Evolutionary conservation across 345 rosid species (phyloP), one percentile per base, ranked within the genome.

Genomic region (Heritiera fomes): DNA sequence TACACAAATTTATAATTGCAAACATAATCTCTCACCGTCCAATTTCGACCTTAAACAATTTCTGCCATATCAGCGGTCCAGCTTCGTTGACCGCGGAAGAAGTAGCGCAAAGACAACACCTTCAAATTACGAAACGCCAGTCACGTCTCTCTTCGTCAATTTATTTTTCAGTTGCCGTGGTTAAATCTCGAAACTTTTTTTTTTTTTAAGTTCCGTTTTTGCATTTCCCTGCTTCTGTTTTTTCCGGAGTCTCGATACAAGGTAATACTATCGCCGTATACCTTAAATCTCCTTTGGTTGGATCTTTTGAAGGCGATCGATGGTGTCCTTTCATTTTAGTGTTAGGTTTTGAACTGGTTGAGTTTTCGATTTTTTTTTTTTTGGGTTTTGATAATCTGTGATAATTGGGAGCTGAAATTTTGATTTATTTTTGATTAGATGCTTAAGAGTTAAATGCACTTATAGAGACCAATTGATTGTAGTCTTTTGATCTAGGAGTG

Each of bases 101-200:
- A 8, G 55, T 12, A 58, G 34, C 49, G 59, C 58, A 8, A 43
- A 9, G 8, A 23, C 47, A 34, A 20, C 73, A n/a, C 30, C n/a
- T 49, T 58, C 73, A 66, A 47, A n/a, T 50, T 30, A 34, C 43
- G 18, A 41, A 43, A 55, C 50, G 49, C 52, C 43, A 14, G 0
- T 43, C 49, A n/a, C 32, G 40, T 5, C 77, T 60, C 14, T n/a
- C 1, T 23, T 10, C 28, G 28, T 23, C 28, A 23, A 23, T 23
- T 62, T 41, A 49, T 10, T 73, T 58, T 68, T 78, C 67, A 6
- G 38, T 61, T 52, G 6, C 11, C 15, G 18, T 63, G 71, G 28
- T 63, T 28, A 61, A 46, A 46, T 43, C 43, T 50, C 23, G 60
- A 58, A 78, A 70, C 82, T 87, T 82, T 58, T 73, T 20, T 13